These are phyloP conservation scores for Aspergillus coremiiformis DNA, from an alignment of 495 filamentous ascomycete species.

Conservation along the genomic window DNA sequence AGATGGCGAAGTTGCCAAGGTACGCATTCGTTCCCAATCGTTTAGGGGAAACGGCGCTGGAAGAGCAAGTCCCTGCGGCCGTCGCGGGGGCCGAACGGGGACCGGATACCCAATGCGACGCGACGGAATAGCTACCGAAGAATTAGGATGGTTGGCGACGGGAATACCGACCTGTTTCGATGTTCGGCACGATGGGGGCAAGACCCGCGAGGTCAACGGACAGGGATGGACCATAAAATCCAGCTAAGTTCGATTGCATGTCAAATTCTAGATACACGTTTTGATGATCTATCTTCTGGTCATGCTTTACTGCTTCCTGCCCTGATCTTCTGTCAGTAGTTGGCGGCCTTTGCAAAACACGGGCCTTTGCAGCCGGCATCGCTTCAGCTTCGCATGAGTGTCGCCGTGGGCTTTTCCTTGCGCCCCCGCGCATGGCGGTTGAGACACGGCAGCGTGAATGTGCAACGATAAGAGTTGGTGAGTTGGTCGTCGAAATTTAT, in stretches of 20 bases:
- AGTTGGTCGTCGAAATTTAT: constrained; percentile 10
- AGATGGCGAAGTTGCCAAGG: constrained; percentile 68
- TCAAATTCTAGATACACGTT: constrained; percentile 29
- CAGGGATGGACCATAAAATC: constrained; percentile 12
- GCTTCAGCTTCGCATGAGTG: not conserved
- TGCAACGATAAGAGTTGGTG: constrained; percentile 8
- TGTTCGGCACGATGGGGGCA: not conserved
- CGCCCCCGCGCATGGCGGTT: not conserved
- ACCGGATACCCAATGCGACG: constrained; percentile 32
- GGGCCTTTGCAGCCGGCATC: not conserved
- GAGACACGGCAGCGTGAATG: not conserved
- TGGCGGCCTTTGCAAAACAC: constrained; percentile 15
- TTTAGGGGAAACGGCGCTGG: constrained; percentile 27
- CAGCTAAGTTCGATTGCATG: constrained; percentile 44
- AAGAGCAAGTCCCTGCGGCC: constrained; percentile 31
- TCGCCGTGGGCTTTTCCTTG: not conserved
- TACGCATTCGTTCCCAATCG: constrained; percentile 61
- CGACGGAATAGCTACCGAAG: constrained; percentile 21
- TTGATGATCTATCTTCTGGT: constrained; percentile 13
- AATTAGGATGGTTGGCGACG: not conserved
- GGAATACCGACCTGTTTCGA: not conserved
- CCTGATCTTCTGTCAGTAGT: constrained; percentile 33
- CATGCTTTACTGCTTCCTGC: constrained; percentile 19
- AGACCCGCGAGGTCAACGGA: constrained; percentile 6
- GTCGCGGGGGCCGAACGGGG: constrained; percentile 30